Percentiles rank a stretch among this genome's conserved stretches.
phyloP scores from a whole-genome alignment of 192 early-diverging fungal genomes.

The Linnemannia exigua region DNA sequence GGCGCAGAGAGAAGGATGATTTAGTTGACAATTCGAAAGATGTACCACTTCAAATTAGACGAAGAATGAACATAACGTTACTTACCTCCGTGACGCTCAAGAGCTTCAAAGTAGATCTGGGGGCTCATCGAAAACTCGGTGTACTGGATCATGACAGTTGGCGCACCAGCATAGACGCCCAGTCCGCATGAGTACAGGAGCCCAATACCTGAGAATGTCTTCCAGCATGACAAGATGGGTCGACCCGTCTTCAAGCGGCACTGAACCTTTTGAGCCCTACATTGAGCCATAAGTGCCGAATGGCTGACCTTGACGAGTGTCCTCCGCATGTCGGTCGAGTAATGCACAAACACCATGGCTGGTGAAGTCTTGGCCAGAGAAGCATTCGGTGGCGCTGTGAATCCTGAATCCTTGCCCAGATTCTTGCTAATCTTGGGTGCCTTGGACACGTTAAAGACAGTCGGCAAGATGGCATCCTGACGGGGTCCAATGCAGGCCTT shows the following conservation, averaged over 20 bases:
- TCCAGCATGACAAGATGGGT: slow-evolving; percentile 59
- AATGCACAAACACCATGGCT: slow-evolving; percentile 72
- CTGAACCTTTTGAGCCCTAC: slow-evolving; percentile 72
- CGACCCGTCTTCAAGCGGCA: slow-evolving; percentile 67
- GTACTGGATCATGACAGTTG: slow-evolving; percentile 75
- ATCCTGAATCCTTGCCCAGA: slow-evolving; percentile 71
- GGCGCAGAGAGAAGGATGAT: background rate
- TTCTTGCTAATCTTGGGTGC: slow-evolving; percentile 73
- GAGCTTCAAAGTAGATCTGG: slow-evolving; percentile 79
- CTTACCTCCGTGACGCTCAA: slow-evolving; percentile 78
- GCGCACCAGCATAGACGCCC: slow-evolving; percentile 61
- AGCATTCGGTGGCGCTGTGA: slow-evolving; percentile 31
- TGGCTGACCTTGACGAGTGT: slow-evolving; percentile 66
- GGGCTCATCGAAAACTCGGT: slow-evolving; percentile 71
- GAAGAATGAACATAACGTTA: slow-evolving; percentile 36
- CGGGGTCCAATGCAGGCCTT: slow-evolving; percentile 62
- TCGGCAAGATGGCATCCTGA: slow-evolving; percentile 68
- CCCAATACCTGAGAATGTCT: slow-evolving; percentile 55
- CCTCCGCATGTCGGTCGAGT: slow-evolving; percentile 63
- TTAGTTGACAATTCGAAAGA: background rate
- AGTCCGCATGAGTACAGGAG: slow-evolving; percentile 56
- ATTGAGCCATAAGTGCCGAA: slow-evolving; percentile 68
- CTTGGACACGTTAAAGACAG: slow-evolving; percentile 72
- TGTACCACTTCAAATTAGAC: background rate
- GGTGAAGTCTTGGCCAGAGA: slow-evolving; percentile 47